Evolutionary conservation across 331 rosid genomes (phyloP).

Genomic region (Dryas integrifolia): DNA sequence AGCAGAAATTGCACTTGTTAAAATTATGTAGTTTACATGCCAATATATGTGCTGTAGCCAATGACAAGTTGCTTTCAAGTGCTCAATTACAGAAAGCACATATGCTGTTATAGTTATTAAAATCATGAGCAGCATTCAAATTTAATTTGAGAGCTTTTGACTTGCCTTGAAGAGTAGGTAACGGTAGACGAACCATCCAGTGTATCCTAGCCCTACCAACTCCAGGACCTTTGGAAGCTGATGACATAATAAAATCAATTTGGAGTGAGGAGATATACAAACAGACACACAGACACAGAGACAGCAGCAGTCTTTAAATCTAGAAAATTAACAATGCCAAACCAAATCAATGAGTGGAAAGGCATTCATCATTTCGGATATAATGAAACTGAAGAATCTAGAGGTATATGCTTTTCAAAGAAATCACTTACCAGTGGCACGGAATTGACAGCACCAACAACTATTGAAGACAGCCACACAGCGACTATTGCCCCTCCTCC

Average conservation of each 20-base stretch:
- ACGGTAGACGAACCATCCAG: conserved; percentile 99
- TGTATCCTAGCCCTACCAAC: conserved; percentile 95
- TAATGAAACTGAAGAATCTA: not conserved
- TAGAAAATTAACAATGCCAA: not conserved
- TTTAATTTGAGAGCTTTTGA: conserved; percentile 13
- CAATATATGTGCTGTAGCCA: not conserved
- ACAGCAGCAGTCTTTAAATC: too few species aligned
- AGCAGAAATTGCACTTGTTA: conserved; percentile 14
- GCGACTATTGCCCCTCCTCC: conserved; percentile 92
- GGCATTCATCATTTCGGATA: not conserved
- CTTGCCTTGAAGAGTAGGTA: conserved; percentile 94
- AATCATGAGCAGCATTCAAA: not conserved
- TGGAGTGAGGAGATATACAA: conserved; percentile 11
- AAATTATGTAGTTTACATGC: not conserved
- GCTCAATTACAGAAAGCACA: not conserved
- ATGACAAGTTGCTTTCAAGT: not conserved
- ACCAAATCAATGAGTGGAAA: not conserved
- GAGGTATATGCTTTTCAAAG: not conserved
- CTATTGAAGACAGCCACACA: conserved; percentile 83
- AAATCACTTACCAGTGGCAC: conserved; percentile 74
- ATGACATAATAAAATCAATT: conserved; percentile 13
- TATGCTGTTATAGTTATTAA: not conserved
- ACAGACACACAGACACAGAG: too few species aligned
- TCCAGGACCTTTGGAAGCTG: conserved; percentile 97
- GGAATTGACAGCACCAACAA: conserved; percentile 87